Percentiles rank a stretch among this genome's conserved stretches.
Evolutionary conservation across 2,329 filamentous ascomycete species (phyloP).

Genomic region (Alternaria metachromatica): DNA sequence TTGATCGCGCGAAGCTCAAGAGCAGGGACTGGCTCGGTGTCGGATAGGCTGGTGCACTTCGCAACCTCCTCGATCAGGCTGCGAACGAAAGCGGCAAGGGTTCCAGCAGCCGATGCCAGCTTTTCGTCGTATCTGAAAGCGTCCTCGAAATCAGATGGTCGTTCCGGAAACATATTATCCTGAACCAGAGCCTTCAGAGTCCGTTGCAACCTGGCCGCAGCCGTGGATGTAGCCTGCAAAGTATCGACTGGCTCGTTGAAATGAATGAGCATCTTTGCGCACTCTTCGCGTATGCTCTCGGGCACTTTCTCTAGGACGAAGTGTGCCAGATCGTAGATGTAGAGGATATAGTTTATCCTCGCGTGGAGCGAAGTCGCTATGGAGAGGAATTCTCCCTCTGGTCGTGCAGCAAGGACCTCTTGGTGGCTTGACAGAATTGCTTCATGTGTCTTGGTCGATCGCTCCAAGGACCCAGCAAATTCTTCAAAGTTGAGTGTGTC

Average conservation of each 20-base stretch:
- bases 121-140: constrained; percentile 29
- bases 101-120: constrained; percentile 21
- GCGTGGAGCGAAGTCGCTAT: constrained; percentile 28
- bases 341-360: constrained; percentile 28
- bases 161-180: constrained; percentile 39
- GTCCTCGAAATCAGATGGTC: constrained; percentile 26
- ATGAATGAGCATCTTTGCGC: constrained; percentile 52
- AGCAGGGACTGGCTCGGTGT: constrained; percentile 6
- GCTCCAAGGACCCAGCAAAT: constrained; percentile 80
- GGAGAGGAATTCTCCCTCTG: constrained; percentile 37
- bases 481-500: constrained; percentile 87
- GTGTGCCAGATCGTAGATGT: constrained; percentile 24
- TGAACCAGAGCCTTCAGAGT: constrained; percentile 28
- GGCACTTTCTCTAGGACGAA: constrained; percentile 16
- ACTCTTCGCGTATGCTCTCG: constrained; percentile 6
- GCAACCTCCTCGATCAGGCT: constrained; percentile 19
- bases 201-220: constrained; percentile 29
- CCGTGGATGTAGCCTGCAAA: constrained; percentile 23
- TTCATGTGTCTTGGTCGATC: constrained; percentile 34
- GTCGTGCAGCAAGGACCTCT: constrained; percentile 21
- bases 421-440: constrained; percentile 23
- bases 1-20: constrained; percentile 5
- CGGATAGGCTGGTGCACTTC: constrained; percentile 9
- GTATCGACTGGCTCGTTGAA: constrained; percentile 22
- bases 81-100: constrained; percentile 18